Evolutionary conservation across 2,329 filamentous ascomycete species (phyloP).

Genomic region (Apiospora pterosperma): DNA sequence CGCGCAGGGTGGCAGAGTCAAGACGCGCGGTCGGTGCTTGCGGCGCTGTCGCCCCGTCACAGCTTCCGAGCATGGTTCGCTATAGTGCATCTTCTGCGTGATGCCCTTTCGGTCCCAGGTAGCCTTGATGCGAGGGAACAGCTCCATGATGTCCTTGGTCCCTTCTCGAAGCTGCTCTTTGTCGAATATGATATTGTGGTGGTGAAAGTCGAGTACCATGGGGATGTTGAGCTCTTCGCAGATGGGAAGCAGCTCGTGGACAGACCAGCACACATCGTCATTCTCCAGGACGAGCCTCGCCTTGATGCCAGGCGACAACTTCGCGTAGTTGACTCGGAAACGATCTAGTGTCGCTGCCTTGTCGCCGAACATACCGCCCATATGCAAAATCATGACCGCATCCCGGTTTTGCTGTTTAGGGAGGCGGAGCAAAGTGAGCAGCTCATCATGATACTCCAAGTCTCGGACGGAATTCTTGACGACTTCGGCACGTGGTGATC

Average conservation of each 20-base stretch:
- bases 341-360: conserved; percentile 75
- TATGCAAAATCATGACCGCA: conserved; percentile 91
- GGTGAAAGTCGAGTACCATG: conserved; percentile 87
- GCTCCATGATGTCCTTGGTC: conserved; percentile 70
- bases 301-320: conserved; percentile 67
- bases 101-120: conserved; percentile 86
- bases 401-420: conserved; percentile 77
- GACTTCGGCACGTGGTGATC: conserved; percentile 75
- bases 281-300: conserved; percentile 86
- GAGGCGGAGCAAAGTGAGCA: conserved; percentile 73
- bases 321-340: conserved; percentile 72
- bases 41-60: conserved; percentile 74
- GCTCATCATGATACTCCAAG: conserved; percentile 82
- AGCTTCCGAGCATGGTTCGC: conserved; percentile 72
- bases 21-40: conserved; percentile 81
- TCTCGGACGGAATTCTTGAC: conserved; percentile 76
- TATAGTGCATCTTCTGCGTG: conserved; percentile 96
- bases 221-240: conserved; percentile 96
- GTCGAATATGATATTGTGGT: conserved; percentile 93
- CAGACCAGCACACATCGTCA: conserved; percentile 89
- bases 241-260: conserved; percentile 83
- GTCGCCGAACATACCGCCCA: conserved; percentile 88
- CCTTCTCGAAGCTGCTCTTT: conserved; percentile 71
- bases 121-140: conserved; percentile 74
- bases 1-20: conserved; percentile 76